These are phyloP conservation scores for Mallotus japonicus DNA, from an alignment of 441 rosid genomes.

Conservation along the genomic window DNA sequence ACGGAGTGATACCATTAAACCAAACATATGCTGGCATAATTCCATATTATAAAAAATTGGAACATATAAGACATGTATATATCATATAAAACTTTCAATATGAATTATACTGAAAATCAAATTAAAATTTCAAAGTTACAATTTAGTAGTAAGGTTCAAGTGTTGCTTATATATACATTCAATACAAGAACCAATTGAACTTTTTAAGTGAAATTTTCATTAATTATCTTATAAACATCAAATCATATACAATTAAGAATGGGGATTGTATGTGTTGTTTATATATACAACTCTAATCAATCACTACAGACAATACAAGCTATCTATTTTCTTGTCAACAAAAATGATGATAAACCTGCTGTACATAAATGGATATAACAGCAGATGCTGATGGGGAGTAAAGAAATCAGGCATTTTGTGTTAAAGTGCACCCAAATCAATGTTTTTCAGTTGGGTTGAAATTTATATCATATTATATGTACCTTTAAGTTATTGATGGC, in stretches of 20 bases:
- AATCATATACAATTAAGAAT: slow-evolving; percentile 23
- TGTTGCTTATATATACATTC: too few species aligned
- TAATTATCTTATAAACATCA: slow-evolving; percentile 1
- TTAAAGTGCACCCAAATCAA: slow-evolving; percentile 17
- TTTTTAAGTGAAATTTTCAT: not conserved
- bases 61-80: too few species aligned
- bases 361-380: slow-evolving; percentile 29
- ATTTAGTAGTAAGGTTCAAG: too few species aligned
- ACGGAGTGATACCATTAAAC: too few species aligned
- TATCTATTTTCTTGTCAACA: slow-evolving; percentile 10
- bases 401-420: slow-evolving; percentile 14
- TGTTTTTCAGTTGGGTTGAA: slow-evolving; percentile 12
- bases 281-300: slow-evolving; percentile 34
- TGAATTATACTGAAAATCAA: too few species aligned
- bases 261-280: slow-evolving; percentile 15
- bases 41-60: too few species aligned
- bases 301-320: slow-evolving; percentile 1
- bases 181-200: not conserved
- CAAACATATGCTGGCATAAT: too few species aligned
- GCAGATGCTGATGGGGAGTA: slow-evolving; percentile 4
- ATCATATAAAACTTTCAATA: too few species aligned
- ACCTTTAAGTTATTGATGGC: slow-evolving; percentile 64
- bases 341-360: slow-evolving; percentile 24
- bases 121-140: too few species aligned
- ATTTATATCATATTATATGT: not conserved